phyloP scores from a whole-genome alignment of 2,329 filamentous ascomycete species.

The Orbilia javanica region DNA sequence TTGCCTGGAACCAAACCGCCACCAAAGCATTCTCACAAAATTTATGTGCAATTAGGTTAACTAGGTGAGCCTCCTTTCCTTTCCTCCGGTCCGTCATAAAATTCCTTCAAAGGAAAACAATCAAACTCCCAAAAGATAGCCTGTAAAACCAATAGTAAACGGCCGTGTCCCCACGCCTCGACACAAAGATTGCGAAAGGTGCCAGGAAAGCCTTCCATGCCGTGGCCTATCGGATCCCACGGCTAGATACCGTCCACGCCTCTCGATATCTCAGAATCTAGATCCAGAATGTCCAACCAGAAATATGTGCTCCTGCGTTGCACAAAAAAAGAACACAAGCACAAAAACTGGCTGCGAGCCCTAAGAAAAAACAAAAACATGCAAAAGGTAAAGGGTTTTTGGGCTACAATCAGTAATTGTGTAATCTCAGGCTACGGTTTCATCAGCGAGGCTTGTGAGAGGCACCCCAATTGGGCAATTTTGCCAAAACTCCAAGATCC shows the following conservation, averaged over 20 bases:
- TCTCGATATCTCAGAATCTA: slow-evolving; percentile 9
- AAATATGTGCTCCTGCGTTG: neutral
- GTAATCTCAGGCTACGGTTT: slow-evolving; percentile 17
- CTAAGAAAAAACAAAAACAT: neutral
- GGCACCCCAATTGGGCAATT: slow-evolving; percentile 46
- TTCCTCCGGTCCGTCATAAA: slow-evolving; percentile 4
- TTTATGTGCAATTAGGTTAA: too few relatives aligned
- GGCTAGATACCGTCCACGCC: neutral
- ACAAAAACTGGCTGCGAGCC: slow-evolving; percentile 4
- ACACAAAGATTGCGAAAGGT: slow-evolving; percentile 1
- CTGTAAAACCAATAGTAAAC: neutral
- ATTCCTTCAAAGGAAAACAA: neutral
- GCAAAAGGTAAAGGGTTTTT: too few relatives aligned
- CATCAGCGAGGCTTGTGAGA: slow-evolving; percentile 1
- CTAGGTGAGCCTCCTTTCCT: slow-evolving; percentile 8
- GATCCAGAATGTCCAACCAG: slow-evolving; percentile 33
- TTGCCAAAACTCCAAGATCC: slow-evolving; percentile 55
- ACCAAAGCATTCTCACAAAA: neutral
- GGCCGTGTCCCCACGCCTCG: neutral
- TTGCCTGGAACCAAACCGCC: too few relatives aligned
- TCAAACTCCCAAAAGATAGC: neutral
- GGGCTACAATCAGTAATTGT: slow-evolving; percentile 3
- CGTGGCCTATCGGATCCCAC: slow-evolving; percentile 22
- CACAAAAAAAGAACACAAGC: neutral
- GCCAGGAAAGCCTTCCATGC: neutral